phyloP scores from a whole-genome alignment of 2,329 filamentous ascomycete species.

The Alternaria viburni region DNA sequence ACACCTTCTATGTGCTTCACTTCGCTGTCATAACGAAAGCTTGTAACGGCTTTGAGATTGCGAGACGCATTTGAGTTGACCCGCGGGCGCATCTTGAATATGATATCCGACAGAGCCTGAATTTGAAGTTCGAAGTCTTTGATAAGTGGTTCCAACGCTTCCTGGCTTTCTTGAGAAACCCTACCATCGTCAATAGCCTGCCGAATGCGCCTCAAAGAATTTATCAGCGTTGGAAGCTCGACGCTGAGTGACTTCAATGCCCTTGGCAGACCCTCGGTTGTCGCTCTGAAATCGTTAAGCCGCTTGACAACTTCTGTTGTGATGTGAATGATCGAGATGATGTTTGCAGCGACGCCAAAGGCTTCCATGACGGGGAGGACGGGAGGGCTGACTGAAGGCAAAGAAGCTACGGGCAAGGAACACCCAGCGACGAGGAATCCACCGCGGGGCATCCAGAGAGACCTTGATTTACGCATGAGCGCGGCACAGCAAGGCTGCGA shows the following conservation, averaged over 20 bases:
- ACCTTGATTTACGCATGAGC: background rate
- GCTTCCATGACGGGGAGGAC: too few relatives aligned
- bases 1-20: background rate
- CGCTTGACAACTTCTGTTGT: background rate
- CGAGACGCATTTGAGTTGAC: background rate
- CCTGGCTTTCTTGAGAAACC: background rate
- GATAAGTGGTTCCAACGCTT: background rate
- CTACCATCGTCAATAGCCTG: background rate
- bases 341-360: slow-evolving; percentile 14
- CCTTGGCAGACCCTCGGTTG: background rate
- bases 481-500: slow-evolving; percentile 14
- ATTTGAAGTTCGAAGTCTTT: background rate
- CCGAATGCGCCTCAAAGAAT: background rate
- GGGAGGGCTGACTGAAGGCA: background rate
- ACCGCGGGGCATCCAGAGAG: background rate
- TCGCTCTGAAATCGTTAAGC: background rate
- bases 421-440: background rate
- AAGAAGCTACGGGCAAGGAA: background rate
- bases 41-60: background rate
- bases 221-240: background rate
- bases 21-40: background rate
- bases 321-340: slow-evolving; percentile 22
- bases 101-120: background rate
- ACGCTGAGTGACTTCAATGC: background rate
- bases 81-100: background rate